phyloP scores from a whole-genome alignment of 2,329 filamentous ascomycete genomes.

The Sarocladiaceae sp. region DNA sequence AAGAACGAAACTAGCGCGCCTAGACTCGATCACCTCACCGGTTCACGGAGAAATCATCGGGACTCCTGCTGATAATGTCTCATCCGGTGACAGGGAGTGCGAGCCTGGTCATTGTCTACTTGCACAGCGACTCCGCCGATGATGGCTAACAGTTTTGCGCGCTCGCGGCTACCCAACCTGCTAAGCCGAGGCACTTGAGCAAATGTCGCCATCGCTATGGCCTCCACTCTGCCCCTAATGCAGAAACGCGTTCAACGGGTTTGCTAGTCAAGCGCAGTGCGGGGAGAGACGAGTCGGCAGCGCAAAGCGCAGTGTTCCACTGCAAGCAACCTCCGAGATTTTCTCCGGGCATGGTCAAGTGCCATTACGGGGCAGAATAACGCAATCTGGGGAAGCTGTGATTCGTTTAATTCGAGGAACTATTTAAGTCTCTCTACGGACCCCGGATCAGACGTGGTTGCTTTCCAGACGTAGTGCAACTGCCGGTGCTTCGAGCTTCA shows the following conservation, averaged over 20 bases:
- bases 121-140: no score
- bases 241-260: no score
- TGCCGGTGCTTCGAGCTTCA: no score
- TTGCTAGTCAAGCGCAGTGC: background rate
- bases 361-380: conserved; percentile 20
- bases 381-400: conserved; percentile 23
- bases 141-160: no score
- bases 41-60: background rate
- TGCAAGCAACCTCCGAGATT: conserved; percentile 20
- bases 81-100: no score
- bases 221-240: no score
- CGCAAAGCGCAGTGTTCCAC: background rate
- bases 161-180: no score
- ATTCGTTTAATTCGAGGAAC: conserved; percentile 12
- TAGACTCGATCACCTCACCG: background rate
- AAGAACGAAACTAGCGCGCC: background rate
- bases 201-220: background rate
- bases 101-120: no score
- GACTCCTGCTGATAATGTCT: background rate
- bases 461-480: no score
- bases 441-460: no score
- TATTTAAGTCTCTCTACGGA: background rate
- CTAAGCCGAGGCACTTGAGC: background rate
- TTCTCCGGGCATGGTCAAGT: conserved; percentile 19
- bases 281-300: background rate